A percentile compares a stretch with the other conserved stretches of the same genome.
These are phyloP conservation scores for Pulveroboletus sp. DNA, from an alignment of 768 basidiomycete species.

Conservation along the genomic window DNA sequence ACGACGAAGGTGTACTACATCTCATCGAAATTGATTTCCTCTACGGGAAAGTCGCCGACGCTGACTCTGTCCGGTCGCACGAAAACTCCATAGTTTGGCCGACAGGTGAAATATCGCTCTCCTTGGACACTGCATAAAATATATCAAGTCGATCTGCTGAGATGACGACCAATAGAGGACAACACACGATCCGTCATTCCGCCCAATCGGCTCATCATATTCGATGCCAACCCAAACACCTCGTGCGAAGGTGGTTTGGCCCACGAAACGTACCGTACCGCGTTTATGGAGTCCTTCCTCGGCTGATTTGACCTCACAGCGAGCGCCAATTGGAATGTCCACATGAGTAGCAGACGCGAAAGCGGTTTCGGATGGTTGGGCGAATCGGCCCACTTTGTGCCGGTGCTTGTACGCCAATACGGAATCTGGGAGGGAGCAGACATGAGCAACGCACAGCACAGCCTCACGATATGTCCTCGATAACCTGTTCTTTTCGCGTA, in stretches of 20 bases:
- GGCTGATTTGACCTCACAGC: slow-evolving; percentile 76
- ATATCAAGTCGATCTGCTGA: neutral
- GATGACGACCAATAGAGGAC: neutral
- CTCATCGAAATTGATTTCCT: slow-evolving; percentile 73
- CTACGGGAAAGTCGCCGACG: slow-evolving; percentile 83
- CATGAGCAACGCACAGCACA: neutral
- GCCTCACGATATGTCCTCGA: neutral
- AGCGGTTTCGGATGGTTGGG: slow-evolving; percentile 43
- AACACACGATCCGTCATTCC: slow-evolving; percentile 91
- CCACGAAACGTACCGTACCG: slow-evolving; percentile 84
- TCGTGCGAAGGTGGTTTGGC: slow-evolving; percentile 67
- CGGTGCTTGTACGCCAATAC: slow-evolving; percentile 86
- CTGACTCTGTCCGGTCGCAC: slow-evolving; percentile 77
- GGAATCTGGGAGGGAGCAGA: slow-evolving; percentile 51
- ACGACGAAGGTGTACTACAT: slow-evolving; percentile 39
- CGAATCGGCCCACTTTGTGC: slow-evolving; percentile 87
- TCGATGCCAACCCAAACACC: slow-evolving; percentile 89
- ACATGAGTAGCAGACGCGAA: slow-evolving; percentile 24
- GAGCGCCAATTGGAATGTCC: slow-evolving; percentile 61
- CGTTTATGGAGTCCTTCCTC: slow-evolving; percentile 71
- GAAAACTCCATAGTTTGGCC: slow-evolving; percentile 76
- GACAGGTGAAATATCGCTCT: slow-evolving; percentile 79
- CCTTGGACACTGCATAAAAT: slow-evolving; percentile 63
- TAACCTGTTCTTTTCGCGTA: slow-evolving; percentile 79
- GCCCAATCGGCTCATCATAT: slow-evolving; percentile 93